These are phyloP conservation scores for Thinopyrum elongatum DNA, from an alignment of 176 grass and related monocot genomes.

Conservation along the genomic window DNA sequence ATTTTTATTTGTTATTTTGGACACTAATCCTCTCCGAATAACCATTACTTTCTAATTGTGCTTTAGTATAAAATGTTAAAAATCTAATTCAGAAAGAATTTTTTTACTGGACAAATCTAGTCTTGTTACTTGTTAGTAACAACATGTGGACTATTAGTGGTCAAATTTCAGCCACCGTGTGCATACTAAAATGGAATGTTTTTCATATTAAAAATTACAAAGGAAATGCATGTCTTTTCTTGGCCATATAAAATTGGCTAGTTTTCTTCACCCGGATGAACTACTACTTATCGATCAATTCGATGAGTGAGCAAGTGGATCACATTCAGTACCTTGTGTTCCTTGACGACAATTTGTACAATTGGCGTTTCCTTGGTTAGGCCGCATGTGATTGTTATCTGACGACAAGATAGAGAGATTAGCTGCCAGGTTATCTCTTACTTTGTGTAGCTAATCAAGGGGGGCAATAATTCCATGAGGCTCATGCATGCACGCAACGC, in stretches of 20 bases:
- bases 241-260: background rate
- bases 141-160: background rate
- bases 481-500: background rate
- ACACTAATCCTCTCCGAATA: too few species aligned
- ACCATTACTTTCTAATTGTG: too few species aligned
- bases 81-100: too few species aligned
- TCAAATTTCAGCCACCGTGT: background rate
- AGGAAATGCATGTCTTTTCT: background rate
- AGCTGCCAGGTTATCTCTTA: background rate
- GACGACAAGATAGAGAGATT: background rate
- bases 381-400: background rate
- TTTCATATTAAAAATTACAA: background rate
- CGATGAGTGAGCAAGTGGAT: background rate
- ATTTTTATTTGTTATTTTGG: too few species aligned
- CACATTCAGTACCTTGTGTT: background rate
- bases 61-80: too few species aligned
- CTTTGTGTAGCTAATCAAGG: background rate
- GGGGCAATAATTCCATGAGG: slow-evolving; percentile 3
- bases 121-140: too few species aligned
- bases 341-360: background rate
- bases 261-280: background rate
- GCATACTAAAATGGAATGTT: background rate
- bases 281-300: background rate
- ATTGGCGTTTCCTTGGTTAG: background rate
- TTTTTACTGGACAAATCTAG: too few species aligned